Conservation (phyloP, 2,329 filamentous ascomycete genomes). For the Claviceps sorghi region DNA sequence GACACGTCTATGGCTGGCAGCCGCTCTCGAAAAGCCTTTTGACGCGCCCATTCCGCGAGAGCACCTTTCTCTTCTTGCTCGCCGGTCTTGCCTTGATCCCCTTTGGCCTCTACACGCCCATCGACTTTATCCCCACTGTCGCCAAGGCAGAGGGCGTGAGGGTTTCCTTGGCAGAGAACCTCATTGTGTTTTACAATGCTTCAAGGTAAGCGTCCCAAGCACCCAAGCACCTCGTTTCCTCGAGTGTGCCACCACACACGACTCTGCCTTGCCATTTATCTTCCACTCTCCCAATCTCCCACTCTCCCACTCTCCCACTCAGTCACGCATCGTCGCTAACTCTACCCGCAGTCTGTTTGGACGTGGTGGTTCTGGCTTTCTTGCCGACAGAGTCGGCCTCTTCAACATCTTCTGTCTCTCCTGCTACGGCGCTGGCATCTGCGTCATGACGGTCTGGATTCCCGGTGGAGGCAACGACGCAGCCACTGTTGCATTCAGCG, state of each 20-base stretch:
- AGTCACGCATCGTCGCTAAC: background rate
- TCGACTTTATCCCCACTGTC: conserved; percentile 13
- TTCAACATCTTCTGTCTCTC: conserved; percentile 26
- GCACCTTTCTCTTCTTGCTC: conserved; percentile 12
- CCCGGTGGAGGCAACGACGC: conserved; percentile 11
- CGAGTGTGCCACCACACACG: background rate
- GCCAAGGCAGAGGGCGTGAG: conserved; percentile 9
- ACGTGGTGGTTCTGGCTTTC: conserved; percentile 9
- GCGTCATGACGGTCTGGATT: conserved; percentile 21
- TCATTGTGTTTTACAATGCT: conserved; percentile 13
- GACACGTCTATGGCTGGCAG: conserved; percentile 2
- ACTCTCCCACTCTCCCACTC: too few species aligned
- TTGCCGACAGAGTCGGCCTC: conserved; percentile 13
- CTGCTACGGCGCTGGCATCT: conserved; percentile 21
- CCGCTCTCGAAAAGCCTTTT: conserved; percentile 1
- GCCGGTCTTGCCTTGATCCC: conserved; percentile 15
- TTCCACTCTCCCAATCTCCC: background rate
- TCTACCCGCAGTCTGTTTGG: conserved; percentile 9
- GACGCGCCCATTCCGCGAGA: conserved; percentile 12
- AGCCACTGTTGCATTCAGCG: conserved; percentile 13
- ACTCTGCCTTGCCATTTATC: background rate
- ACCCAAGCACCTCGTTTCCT: too few species aligned
- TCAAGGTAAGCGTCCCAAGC: conserved; percentile 5
- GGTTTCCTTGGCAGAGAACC: conserved; percentile 9
- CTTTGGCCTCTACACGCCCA: conserved; percentile 18